Base-by-base conservation (phyloP, 2,329 filamentous ascomycete genomes). In the Diaporthe citrichinensis region DNA sequence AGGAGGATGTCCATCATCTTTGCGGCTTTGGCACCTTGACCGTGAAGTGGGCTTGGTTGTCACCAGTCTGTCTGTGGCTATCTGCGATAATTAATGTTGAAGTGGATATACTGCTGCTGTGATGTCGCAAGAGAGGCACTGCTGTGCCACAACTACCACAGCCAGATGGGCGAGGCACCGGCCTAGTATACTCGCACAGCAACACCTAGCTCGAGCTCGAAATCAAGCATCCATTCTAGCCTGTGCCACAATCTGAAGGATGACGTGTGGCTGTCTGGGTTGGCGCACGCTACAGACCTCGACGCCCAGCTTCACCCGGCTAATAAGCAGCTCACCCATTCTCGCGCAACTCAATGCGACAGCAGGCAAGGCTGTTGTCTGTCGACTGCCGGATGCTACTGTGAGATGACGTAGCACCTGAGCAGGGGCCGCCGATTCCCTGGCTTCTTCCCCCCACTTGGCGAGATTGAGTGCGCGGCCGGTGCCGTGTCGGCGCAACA, bases 1-100 rank as follows among this genome's bases (percentile, higher is more conserved):
- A 96, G 86, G 67, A 96, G 86, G 34, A 94, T 84, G 80, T 94
- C 92, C 88, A 94, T 91, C 39, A 76, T 82, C 78, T 72, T 80
- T 75, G 55, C 57, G 59, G 28, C 51, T 71, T 36, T 23, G 39
- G 46, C 12, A 62, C 28, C 55, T 31, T 23, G 10, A 49, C 25
- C 25, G 9, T n/a, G 36, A 34, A n/a, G 20, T 4, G 36, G 25
- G 62, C 25, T 51, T 15, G 20, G 28, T 9, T 10, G 62, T 51
- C 41, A n/a, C 44, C 62, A 36, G 23, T 25, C 41, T 58, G 6
- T 28, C 17, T 28, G n/a, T 36, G 17, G 0, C 3, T 68, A 28
- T 36, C 7, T 17, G 31, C 23, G 23, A 20, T 23, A 31, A 28
- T 15, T 44, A 10, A 17, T 28, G n/a, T 28, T 53, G 65, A 20